phyloP scores from a whole-genome alignment of 768 basidiomycete genomes.

The Termitomyces bulborhizus region DNA sequence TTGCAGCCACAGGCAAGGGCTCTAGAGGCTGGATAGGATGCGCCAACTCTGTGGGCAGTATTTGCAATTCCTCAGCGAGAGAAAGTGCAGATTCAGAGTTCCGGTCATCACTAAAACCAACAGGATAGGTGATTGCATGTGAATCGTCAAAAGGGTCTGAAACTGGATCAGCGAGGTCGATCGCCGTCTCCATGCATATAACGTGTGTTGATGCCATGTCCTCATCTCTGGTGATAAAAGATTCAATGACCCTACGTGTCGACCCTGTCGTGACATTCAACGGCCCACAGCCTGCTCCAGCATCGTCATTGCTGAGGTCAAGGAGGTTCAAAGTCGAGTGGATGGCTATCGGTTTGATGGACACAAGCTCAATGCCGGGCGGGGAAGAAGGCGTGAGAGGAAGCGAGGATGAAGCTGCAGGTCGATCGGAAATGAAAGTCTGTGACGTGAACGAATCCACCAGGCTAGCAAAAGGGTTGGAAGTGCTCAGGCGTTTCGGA shows the following conservation, averaged over 20 bases:
- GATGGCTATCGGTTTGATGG: background rate
- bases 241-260: background rate
- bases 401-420: constrained; percentile 3
- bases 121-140: background rate
- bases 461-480: constrained; percentile 9
- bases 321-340: background rate
- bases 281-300: background rate
- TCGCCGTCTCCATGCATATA: background rate
- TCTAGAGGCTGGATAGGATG: background rate
- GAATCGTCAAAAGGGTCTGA: constrained; percentile 11
- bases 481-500: constrained; percentile 4
- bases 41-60: background rate
- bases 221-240: background rate
- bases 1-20: background rate
- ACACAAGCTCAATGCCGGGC: constrained; percentile 4
- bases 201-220: background rate
- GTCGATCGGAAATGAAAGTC: background rate
- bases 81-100: background rate
- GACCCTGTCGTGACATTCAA: background rate
- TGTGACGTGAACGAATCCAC: constrained; percentile 4
- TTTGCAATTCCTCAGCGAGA: background rate
- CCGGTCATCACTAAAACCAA: background rate
- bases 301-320: constrained; percentile 3
- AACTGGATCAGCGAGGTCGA: background rate
- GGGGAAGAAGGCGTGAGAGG: constrained; percentile 8